These are phyloP conservation scores for Lepidium sativum DNA, from an alignment of 345 rosid species.

Conservation along the genomic window DNA sequence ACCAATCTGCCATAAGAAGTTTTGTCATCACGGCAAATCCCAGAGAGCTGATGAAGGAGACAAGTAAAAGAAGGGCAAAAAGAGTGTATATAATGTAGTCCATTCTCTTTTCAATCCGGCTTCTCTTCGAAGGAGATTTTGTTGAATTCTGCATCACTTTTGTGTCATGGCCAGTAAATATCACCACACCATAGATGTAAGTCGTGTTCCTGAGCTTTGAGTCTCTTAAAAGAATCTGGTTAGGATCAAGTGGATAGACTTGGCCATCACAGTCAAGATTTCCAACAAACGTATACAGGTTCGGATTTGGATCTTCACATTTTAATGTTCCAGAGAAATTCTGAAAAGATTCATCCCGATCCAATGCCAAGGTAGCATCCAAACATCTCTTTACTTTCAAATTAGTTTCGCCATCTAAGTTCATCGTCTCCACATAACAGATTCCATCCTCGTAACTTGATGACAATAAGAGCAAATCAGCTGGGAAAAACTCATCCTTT, in stretches of 20 bases:
- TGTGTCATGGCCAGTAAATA: conserved; percentile 65
- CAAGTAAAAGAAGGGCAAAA: conserved; percentile 38
- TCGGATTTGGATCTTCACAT: conserved; percentile 77
- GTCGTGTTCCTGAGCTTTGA: conserved; percentile 69
- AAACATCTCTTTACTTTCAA: conserved; percentile 57
- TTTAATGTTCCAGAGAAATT: conserved; percentile 33
- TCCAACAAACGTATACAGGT: conserved; percentile 62
- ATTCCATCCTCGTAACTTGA: conserved; percentile 73
- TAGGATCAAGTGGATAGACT: conserved; percentile 44
- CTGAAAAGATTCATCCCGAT: conserved; percentile 39
- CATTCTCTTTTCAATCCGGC: conserved; percentile 62
- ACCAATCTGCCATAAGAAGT: conserved; percentile 43
- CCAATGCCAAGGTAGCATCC: conserved; percentile 41
- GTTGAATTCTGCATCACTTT: conserved; percentile 61
- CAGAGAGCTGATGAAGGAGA: conserved; percentile 45
- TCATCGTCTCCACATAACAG: conserved; percentile 84
- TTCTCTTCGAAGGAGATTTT: conserved; percentile 62
- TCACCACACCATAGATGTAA: conserved; percentile 52
- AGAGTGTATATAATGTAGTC: conserved; percentile 59
- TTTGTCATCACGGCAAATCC: conserved; percentile 36
- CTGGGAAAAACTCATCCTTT: conserved; percentile 54
- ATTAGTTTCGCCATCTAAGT: conserved; percentile 75
- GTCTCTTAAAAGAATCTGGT: conserved; percentile 59
- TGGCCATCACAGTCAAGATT: conserved; percentile 42
- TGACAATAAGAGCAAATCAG: conserved; percentile 59